Conservation (phyloP, 2,329 filamentous ascomycete genomes). For the Xylariaceae sp. region DNA sequence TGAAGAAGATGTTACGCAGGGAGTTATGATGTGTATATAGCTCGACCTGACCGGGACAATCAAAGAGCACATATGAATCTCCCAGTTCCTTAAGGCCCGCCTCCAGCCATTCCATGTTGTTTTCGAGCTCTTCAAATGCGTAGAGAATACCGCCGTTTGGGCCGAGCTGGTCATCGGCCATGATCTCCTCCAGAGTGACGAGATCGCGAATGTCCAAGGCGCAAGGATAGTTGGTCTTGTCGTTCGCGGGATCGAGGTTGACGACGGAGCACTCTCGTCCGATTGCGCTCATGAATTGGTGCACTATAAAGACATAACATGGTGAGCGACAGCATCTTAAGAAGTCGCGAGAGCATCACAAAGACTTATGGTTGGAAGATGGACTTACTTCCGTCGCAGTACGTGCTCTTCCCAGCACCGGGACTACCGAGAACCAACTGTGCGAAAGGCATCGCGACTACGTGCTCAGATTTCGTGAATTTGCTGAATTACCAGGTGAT, state of each 20-base stretch:
- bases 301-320: constrained; percentile 53
- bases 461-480: background rate
- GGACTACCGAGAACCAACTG: constrained; percentile 92
- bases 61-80: constrained; percentile 91
- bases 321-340: constrained; percentile 2
- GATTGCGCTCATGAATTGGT: constrained; percentile 95
- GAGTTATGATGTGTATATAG: constrained; percentile 94
- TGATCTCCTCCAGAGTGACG: constrained; percentile 88
- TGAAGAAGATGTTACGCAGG: constrained; percentile 84
- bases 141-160: constrained; percentile 92
- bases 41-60: constrained; percentile 95
- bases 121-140: constrained; percentile 88
- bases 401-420: constrained; percentile 93
- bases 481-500: background rate
- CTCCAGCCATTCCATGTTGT: constrained; percentile 90
- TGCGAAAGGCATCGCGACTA: constrained; percentile 52
- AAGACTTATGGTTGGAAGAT: constrained; percentile 5
- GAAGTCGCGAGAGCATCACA: background rate
- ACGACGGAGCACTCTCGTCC: constrained; percentile 91
- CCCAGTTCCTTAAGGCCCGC: constrained; percentile 71
- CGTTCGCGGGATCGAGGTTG: constrained; percentile 96
- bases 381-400: constrained; percentile 82
- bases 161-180: constrained; percentile 83
- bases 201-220: constrained; percentile 87
- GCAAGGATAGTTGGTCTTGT: constrained; percentile 80